Percentiles rank a stretch among this genome's conserved stretches.
Evolutionary conservation across 331 rosid species (phyloP).

Genomic region (Quercus lobata): DNA sequence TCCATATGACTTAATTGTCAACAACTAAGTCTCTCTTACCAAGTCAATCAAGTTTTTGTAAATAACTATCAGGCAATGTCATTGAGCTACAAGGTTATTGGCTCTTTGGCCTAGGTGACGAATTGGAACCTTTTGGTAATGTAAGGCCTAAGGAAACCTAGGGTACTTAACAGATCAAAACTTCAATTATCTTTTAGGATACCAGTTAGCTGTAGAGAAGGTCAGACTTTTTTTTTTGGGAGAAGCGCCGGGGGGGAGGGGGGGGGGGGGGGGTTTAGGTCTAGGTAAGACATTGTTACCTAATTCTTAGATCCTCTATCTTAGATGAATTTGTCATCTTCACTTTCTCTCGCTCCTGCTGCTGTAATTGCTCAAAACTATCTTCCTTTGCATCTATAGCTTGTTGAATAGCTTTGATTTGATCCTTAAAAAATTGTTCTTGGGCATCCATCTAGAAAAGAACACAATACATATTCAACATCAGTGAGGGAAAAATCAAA

Average conservation of each 20-base stretch:
- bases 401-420: constrained; percentile 43
- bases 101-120: no score
- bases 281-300: constrained; percentile 32
- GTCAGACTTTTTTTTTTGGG: neutral
- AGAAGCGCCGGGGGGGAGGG: no score
- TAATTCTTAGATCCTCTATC: constrained; percentile 42
- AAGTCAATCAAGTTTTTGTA: no score
- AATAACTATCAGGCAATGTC: no score
- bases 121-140: no score
- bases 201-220: neutral
- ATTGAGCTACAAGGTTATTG: no score
- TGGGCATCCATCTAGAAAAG: constrained; percentile 56
- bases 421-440: constrained; percentile 73
- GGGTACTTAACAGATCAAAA: no score
- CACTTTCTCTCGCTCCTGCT: constrained; percentile 69
- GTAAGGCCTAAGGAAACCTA: no score
- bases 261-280: neutral
- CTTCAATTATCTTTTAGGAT: neutral
- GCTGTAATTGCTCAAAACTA: constrained; percentile 71
- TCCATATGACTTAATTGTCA: no score
- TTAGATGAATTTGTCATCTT: constrained; percentile 34
- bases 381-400: constrained; percentile 59
- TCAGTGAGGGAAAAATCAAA: constrained; percentile 6
- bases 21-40: no score
- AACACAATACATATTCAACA: neutral